Conservation (phyloP, 768 basidiomycete species). For the Boletus edulis region DNA sequence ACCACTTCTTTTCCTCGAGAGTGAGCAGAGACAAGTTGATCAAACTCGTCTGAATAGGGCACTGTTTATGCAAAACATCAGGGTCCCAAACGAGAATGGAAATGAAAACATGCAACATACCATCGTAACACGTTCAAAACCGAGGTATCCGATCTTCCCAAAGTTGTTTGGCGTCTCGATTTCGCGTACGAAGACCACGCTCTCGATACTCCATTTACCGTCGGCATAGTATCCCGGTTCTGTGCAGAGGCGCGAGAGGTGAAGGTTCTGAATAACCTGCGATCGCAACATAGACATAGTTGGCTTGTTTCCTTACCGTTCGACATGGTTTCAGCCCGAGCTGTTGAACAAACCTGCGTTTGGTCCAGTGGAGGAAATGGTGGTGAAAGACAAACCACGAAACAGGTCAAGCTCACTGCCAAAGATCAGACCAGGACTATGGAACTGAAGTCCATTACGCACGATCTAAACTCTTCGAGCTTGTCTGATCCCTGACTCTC, state of each 20-base stretch:
- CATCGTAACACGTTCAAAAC: conserved; percentile 86
- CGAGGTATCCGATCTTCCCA: conserved; percentile 76
- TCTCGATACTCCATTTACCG: conserved; percentile 90
- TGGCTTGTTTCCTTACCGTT: conserved; percentile 48
- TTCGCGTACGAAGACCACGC: conserved; percentile 73
- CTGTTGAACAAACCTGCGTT: conserved; percentile 82
- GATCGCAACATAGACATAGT: not conserved
- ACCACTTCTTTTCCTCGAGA: conserved; percentile 71
- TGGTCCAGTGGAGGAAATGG: conserved; percentile 90
- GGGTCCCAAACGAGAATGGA: not conserved
- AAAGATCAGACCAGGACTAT: not conserved
- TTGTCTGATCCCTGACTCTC: conserved; percentile 81
- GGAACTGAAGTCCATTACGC: conserved; percentile 30
- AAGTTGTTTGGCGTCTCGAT: conserved; percentile 75
- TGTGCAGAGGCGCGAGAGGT: conserved; percentile 12
- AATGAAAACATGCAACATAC: conserved; percentile 40
- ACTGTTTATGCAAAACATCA: conserved; percentile 33
- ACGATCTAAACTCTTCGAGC: conserved; percentile 82
- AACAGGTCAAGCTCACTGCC: conserved; percentile 72
- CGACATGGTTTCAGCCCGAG: conserved; percentile 74
- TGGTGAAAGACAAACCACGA: conserved; percentile 85
- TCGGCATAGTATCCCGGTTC: conserved; percentile 94
- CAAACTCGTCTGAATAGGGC: conserved; percentile 86
- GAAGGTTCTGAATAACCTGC: not conserved
- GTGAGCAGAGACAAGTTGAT: conserved; percentile 63